Base-by-base conservation (phyloP, 2,329 filamentous ascomycete species). In the Gnomoniopsis smithogilvyi region DNA sequence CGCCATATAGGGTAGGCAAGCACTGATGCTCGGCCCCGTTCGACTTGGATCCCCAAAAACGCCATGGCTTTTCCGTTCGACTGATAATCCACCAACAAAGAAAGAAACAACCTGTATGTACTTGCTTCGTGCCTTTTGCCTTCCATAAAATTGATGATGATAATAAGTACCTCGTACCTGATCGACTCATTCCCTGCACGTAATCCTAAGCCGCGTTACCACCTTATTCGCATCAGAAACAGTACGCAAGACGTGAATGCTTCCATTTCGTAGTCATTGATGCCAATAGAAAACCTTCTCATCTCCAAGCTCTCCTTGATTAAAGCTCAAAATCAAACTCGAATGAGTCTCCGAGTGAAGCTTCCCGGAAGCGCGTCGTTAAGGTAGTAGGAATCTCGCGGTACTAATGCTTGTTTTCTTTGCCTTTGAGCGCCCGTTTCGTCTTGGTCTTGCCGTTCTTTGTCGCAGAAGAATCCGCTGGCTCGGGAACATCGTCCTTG, bases 401-500 rank as follows among this genome's bases (percentile, higher is more conserved):
- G 24, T 52, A 58, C 62, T 63, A 63, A 33, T 54, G 59, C 50
- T 62, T 63, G 24, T 30, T 62, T 11, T 57, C 63, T 51, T 58
- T 63, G 36, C 51, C 61, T 33, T 61, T 64, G 11, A 41, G 19
- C 8, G 47, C 45, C 24, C 45, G 45, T 48, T 63, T 57, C 11
- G 51, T n/a, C 46, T 63, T 60, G 41, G 53, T 46, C 14, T 57
- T 33, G 30, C 49, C 54, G 33, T 49, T 52, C n/a, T 36, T 60
- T 34, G 61, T 41, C 61, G 69, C 69, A 1, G 68, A 65, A 56
- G 65, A 22, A 34, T 19, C 34, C 6, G 49, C 21, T 12, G n/a
- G 46, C 22, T 48, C 50, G n/a, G 55, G 49, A 17, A 78, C 67
- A 52, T 79, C 77, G 2, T 69, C 63, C 58, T 73, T 71, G 14